These are phyloP conservation scores for Luffa aegyptiaca DNA, from an alignment of 306 rosid species.

Conservation along the genomic window DNA sequence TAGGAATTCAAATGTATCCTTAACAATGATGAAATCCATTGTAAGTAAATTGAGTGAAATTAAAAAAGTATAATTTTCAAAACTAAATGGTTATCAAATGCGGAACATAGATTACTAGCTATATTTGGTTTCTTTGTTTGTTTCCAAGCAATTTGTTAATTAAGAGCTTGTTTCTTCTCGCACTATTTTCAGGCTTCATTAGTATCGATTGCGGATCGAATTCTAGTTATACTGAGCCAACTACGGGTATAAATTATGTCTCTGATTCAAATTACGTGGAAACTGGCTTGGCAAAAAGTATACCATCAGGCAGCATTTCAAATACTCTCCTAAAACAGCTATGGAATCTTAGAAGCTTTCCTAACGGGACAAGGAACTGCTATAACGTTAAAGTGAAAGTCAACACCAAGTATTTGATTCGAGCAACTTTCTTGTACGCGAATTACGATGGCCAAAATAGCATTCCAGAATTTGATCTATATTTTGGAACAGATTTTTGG, in stretches of 20 bases:
- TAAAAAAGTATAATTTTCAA: too few relatives aligned
- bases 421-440: constrained; percentile 19
- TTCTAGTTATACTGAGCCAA: not conserved
- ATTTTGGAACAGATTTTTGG: constrained; percentile 4
- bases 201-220: constrained; percentile 2
- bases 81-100: too few relatives aligned
- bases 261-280: not conserved
- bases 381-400: not conserved
- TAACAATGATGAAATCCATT: too few relatives aligned
- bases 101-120: not conserved
- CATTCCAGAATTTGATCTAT: constrained; percentile 11
- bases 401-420: constrained; percentile 11
- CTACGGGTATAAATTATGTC: not conserved
- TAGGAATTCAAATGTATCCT: too few relatives aligned
- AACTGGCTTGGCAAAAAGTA: not conserved
- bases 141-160: not conserved
- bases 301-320: not conserved
- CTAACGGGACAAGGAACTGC: constrained; percentile 4
- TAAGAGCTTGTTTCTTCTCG: not conserved
- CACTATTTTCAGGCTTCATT: not conserved
- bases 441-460: constrained; percentile 4
- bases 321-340: not conserved
- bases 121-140: not conserved
- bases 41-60: too few relatives aligned
- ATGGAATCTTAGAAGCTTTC: constrained; percentile 4